Percentiles rank a stretch among this genome's conserved stretches.
Conservation (phyloP, 169 alveolate genomes). For the Eimeria zaria region DNA sequence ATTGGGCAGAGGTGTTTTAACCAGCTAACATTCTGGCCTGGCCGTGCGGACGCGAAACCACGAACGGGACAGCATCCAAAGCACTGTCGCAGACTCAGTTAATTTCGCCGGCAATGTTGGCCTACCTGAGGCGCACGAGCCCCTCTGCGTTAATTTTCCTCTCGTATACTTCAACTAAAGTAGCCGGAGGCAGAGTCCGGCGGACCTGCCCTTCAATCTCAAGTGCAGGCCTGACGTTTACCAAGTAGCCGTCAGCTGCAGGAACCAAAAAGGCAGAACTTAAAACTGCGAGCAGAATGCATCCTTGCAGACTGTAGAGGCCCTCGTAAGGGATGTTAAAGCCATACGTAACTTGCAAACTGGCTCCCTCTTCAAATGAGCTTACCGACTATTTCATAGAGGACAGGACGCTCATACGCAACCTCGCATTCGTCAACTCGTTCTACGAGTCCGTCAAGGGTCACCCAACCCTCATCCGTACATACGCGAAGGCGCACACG, state of each 20-base stretch:
- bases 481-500: conserved; percentile 61
- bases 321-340: not conserved
- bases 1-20: not conserved
- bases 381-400: conserved; percentile 78
- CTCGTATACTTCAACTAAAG: conserved; percentile 81
- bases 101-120: not conserved
- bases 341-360: too few relatives aligned
- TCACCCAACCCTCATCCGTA: conserved; percentile 79
- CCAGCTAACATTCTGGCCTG: not conserved
- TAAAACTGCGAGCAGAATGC: not conserved
- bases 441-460: conserved; percentile 53
- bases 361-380: not conserved
- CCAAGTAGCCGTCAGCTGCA: conserved; percentile 81
- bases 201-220: conserved; percentile 82
- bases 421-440: conserved; percentile 79
- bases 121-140: conserved; percentile 82
- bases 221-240: conserved; percentile 73
- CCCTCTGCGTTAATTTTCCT: conserved; percentile 80
- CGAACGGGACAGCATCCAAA: not conserved
- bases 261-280: not conserved
- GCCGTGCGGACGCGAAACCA: not conserved
- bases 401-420: conserved; percentile 34
- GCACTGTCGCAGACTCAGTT: not conserved
- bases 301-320: not conserved
- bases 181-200: conserved; percentile 84